Conservation (phyloP, 2,329 filamentous ascomycete genomes). For the Hawksworthiomyces lignivorus region DNA sequence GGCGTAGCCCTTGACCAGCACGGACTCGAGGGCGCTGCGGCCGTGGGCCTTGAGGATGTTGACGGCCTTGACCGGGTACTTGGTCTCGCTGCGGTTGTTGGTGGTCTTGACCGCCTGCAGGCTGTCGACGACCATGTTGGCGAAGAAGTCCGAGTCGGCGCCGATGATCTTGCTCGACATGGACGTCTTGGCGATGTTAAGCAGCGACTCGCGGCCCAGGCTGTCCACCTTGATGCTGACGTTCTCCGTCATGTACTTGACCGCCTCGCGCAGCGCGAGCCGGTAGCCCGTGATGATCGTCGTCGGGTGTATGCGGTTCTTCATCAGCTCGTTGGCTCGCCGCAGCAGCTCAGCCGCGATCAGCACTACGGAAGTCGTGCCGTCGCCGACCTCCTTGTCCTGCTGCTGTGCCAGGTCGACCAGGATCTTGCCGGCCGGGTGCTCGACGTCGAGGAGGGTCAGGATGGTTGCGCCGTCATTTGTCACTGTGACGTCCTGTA, state of each 20-base stretch:
- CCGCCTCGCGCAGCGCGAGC: slow-evolving; percentile 86
- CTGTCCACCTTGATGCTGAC: slow-evolving; percentile 92
- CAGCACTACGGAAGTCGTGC: slow-evolving; percentile 94
- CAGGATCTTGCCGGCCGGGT: slow-evolving; percentile 95
- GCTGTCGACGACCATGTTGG: slow-evolving; percentile 93
- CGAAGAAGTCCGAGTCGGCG: slow-evolving; percentile 90
- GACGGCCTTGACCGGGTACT: slow-evolving; percentile 98
- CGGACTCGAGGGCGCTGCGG: slow-evolving; percentile 79
- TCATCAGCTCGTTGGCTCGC: slow-evolving; percentile 95
- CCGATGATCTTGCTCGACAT: slow-evolving; percentile 99
- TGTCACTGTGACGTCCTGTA: slow-evolving; percentile 90
- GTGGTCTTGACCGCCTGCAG: slow-evolving; percentile 91
- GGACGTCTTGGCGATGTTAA: slow-evolving; percentile 95
- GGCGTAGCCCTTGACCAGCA: slow-evolving; percentile 92
- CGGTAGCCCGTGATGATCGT: slow-evolving; percentile 99
- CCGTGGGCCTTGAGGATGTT: slow-evolving; percentile 98
- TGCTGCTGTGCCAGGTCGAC: slow-evolving; percentile 97
- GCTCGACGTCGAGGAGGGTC: slow-evolving; percentile 89
- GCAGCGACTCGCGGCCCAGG: slow-evolving; percentile 78
- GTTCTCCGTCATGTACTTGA: slow-evolving; percentile 99
- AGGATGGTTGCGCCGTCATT: slow-evolving; percentile 98
- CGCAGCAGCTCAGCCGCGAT: slow-evolving; percentile 93
- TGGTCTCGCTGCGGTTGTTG: slow-evolving; percentile 83
- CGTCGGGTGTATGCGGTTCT: slow-evolving; percentile 98
- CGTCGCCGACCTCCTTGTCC: slow-evolving; percentile 97